Percentiles rank a stretch among this genome's conserved stretches.
These are phyloP conservation scores for Coemansia sp. DNA, from an alignment of 192 early-diverging fungal genomes.

Conservation along the genomic window DNA sequence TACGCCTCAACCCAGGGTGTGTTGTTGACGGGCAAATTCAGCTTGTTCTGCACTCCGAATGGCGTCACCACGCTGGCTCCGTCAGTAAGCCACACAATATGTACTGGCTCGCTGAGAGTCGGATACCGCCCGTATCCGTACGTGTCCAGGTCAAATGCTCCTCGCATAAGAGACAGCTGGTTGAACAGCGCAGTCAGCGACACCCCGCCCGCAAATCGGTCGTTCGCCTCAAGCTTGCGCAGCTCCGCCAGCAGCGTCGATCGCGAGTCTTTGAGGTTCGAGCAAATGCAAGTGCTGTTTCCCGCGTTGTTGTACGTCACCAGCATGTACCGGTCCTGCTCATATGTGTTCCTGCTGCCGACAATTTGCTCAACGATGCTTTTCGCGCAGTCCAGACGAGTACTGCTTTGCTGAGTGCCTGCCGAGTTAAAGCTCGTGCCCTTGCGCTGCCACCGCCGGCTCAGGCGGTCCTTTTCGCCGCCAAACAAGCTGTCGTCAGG, in stretches of 20 bases:
- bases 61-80: slow-evolving; percentile 58
- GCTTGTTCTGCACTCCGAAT: slow-evolving; percentile 53
- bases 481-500: slow-evolving; percentile 41
- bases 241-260: slow-evolving; percentile 59
- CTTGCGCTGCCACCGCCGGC: slow-evolving; percentile 50
- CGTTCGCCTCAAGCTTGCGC: slow-evolving; percentile 59
- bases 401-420: slow-evolving; percentile 8
- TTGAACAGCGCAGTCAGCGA: slow-evolving; percentile 68
- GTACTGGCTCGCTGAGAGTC: slow-evolving; percentile 59
- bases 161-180: slow-evolving; percentile 64
- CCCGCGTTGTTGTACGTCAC: slow-evolving; percentile 62
- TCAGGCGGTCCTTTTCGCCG: slow-evolving; percentile 21
- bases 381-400: slow-evolving; percentile 70
- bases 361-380: slow-evolving; percentile 73
- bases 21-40: slow-evolving; percentile 62
- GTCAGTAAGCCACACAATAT: slow-evolving; percentile 81
- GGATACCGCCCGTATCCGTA: slow-evolving; percentile 70
- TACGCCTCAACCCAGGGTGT: slow-evolving; percentile 66
- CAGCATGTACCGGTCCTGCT: slow-evolving; percentile 74
- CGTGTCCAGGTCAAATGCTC: slow-evolving; percentile 62
- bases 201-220: slow-evolving; percentile 66
- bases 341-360: slow-evolving; percentile 48
- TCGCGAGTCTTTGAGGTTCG: slow-evolving; percentile 53
- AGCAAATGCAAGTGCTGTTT: slow-evolving; percentile 25
- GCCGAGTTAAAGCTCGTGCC: neutral